Conservation (phyloP, 441 rosid species). For the Codiaeum variegatum region DNA sequence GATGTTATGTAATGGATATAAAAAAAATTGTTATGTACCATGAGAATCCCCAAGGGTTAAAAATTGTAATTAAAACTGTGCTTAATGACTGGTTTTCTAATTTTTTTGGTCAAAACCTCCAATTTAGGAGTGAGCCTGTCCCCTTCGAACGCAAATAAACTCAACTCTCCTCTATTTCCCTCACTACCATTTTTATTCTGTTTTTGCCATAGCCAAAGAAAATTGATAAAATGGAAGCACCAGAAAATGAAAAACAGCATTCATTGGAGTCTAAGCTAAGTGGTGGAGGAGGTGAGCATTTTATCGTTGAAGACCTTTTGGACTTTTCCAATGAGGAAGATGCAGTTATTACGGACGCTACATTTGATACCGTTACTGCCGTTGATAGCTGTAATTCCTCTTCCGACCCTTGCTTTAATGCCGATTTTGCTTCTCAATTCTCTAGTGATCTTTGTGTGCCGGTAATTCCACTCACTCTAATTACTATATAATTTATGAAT, state of each 20-base stretch:
- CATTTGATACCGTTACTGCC: slow-evolving; percentile 34
- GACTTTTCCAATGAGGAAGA: slow-evolving; percentile 84
- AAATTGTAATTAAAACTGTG: neutral
- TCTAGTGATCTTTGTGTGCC: slow-evolving; percentile 76
- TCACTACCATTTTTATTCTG: slow-evolving; percentile 17
- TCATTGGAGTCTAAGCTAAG: slow-evolving; percentile 29
- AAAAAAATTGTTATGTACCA: too few species aligned
- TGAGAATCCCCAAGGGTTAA: too few species aligned
- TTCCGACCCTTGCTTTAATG: slow-evolving; percentile 38
- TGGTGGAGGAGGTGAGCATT: slow-evolving; percentile 52
- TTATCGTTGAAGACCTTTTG: slow-evolving; percentile 80
- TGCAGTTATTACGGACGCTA: slow-evolving; percentile 31
- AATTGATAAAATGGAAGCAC: slow-evolving; percentile 61
- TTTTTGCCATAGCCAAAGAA: slow-evolving; percentile 7
- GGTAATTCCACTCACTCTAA: slow-evolving; percentile 47
- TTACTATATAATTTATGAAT: too few species aligned
- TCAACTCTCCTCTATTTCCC: slow-evolving; percentile 38
- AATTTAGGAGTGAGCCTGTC: slow-evolving; percentile 69
- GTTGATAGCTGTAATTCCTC: slow-evolving; percentile 67
- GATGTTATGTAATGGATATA: too few species aligned
- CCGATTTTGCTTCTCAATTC: slow-evolving; percentile 41
- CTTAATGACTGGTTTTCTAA: neutral
- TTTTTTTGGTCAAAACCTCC: slow-evolving; percentile 55
- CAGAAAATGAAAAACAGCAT: slow-evolving; percentile 40
- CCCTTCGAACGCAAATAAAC: slow-evolving; percentile 74